Evolutionary conservation across 805 yeast species (phyloP), one percentile per base, ranked within the genome.

Genomic region (Kodamaea kaohsiungensis): DNA sequence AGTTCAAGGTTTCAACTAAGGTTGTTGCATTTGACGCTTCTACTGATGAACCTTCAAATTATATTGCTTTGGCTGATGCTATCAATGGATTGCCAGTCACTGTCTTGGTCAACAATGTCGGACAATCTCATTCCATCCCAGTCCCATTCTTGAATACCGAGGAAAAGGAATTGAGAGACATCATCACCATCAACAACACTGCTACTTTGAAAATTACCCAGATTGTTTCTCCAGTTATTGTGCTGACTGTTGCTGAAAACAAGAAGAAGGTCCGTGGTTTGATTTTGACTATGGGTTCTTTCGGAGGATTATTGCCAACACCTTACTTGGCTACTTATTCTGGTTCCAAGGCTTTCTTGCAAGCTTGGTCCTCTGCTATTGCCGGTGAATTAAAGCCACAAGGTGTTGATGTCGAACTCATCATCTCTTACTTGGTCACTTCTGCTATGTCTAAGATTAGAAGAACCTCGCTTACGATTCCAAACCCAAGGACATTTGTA

Each of bases 371-470:
- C 48, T 76, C 82, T 50, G 91, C 97, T 1, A 78, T 95, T 61
- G 88, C 97, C 15, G 91, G 92, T 37, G 99, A 95, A 72, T 79
- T 95, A 64, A 75, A 78, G 51, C 70, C 82, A 0, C 69, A 81
- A 51, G 83, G 85, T 18, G 81, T 95, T 59, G 99, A 95, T 65
- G 98, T 91, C 54, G 91, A 93, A 72, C 75, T 91, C 43, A 86
- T 89, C 30, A 70, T 92, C 46, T 89, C 97, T 8, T 95, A 95
- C 71, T 78, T 95, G 62, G 98, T 95, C 42, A 88, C 97, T 5
- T 88, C 97, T 35, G 89, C 96, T 57, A 91, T 95, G 98, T 92
- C 98, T 46, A 95, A 95, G 78, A 84, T 95, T 65, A 87, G 86
- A 72, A 85, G 87, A 65, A 67, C 95, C 9, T 87, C 96, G 18